Conservation (phyloP, 139 green algal species). For the Chlamydomonas schloesseri region DNA sequence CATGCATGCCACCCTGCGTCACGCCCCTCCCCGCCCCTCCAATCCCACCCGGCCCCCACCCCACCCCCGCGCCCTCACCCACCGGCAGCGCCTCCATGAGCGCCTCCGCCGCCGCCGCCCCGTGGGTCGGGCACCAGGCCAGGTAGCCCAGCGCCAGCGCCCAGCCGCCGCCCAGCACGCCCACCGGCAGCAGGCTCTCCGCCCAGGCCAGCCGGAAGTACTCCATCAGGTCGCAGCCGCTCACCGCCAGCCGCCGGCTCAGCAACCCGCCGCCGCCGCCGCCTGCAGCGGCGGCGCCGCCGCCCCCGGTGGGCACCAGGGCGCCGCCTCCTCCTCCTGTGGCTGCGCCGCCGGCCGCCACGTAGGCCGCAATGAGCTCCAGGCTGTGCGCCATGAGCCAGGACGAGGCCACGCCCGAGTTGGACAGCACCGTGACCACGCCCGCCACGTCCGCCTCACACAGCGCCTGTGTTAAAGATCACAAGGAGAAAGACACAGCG, state of each 20-base stretch:
- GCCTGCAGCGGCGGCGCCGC: neutral
- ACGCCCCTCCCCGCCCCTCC: neutral
- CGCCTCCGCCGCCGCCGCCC: slow-evolving; percentile 63
- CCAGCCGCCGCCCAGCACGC: slow-evolving; percentile 20
- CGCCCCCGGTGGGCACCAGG: no score
- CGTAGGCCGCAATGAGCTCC: slow-evolving; percentile 63
- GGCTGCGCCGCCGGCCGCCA: neutral
- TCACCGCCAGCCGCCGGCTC: slow-evolving; percentile 54
- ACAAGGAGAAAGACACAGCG: no score
- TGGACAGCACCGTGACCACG: slow-evolving; percentile 52
- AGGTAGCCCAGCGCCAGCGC: slow-evolving; percentile 67
- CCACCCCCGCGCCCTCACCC: neutral
- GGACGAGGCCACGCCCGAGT: slow-evolving; percentile 25
- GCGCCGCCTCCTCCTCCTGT: slow-evolving; percentile 38
- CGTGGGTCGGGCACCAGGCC: slow-evolving; percentile 76
- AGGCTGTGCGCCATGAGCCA: slow-evolving; percentile 82
- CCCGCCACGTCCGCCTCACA: slow-evolving; percentile 39
- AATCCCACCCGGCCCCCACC: neutral
- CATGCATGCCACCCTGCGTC: no score
- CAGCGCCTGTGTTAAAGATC: slow-evolving; percentile 38
- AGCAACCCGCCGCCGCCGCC: slow-evolving; percentile 19
- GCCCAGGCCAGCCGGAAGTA: slow-evolving; percentile 53
- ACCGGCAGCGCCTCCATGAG: slow-evolving; percentile 71
- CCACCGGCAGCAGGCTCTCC: slow-evolving; percentile 41
- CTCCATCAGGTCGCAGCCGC: slow-evolving; percentile 62